A percentile compares a stretch with the other conserved stretches of the same genome.
These are phyloP conservation scores for Pleurotus cornucopiae DNA, from an alignment of 768 basidiomycete species.

Conservation along the genomic window DNA sequence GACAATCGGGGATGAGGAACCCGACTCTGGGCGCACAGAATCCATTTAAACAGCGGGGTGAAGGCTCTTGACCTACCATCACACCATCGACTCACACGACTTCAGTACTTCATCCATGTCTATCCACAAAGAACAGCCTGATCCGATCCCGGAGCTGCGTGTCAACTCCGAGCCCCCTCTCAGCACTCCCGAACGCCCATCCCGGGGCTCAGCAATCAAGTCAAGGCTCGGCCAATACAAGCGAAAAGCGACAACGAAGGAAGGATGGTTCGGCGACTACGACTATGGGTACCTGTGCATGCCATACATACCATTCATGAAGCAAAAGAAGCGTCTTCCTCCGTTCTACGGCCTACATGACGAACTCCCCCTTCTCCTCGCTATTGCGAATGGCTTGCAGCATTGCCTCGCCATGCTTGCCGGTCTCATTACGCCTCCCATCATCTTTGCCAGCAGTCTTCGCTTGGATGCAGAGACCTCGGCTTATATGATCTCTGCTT, in stretches of 20 bases:
- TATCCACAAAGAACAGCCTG: slow-evolving; percentile 2
- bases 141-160: neutral
- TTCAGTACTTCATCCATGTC: neutral
- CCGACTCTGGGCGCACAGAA: neutral
- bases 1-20: slow-evolving; percentile 5
- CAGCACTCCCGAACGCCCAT: neutral
- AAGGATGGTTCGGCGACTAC: slow-evolving; percentile 85
- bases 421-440: slow-evolving; percentile 79
- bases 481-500: slow-evolving; percentile 78
- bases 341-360: slow-evolving; percentile 76
- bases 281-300: slow-evolving; percentile 74
- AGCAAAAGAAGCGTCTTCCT: slow-evolving; percentile 35
- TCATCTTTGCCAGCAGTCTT: slow-evolving; percentile 67
- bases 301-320: slow-evolving; percentile 59
- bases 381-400: slow-evolving; percentile 69
- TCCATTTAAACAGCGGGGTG: neutral
- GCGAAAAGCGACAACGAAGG: slow-evolving; percentile 26
- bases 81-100: slow-evolving; percentile 2
- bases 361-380: slow-evolving; percentile 68
- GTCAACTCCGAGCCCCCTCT: neutral
- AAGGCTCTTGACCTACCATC: neutral
- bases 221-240: neutral
- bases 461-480: slow-evolving; percentile 54
- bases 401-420: slow-evolving; percentile 82
- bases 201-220: neutral